Base-by-base conservation (phyloP, 768 basidiomycete species). In the Termitomyces sp. region DNA sequence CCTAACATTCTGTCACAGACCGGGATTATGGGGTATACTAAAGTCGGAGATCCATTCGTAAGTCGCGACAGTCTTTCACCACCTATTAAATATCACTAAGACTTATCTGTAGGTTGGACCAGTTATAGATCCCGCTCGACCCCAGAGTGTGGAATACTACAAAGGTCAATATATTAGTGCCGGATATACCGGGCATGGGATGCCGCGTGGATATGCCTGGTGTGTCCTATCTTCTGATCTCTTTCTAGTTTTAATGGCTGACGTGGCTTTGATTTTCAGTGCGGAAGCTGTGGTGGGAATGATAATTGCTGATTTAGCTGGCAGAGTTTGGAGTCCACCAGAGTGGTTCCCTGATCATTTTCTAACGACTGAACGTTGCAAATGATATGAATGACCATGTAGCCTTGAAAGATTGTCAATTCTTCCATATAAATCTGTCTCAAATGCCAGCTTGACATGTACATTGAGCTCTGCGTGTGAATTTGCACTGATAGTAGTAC, bases 1-100 rank as follows among this genome's bases (percentile, higher is more conserved):
- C 8, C n/a, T 60, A 21, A 54, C 52, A 15, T 26, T 41, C 54
- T 32, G 22, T 26, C 15, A 44, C 60, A 91, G 91, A 89, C 87
- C 0, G 92, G 91, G 0, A 89, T 93, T 43, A 90, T 90, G 88
- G 91, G 83, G 0, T 88, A 72, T 60, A 87, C 90, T 0, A 72
- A 70, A 51, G 71, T 70, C 0, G 71, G 73, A 0, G 84, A 86
- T 64, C 90, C 90, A 0, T 82, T 89, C 51, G 88, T 91, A 63
- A 54, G 85, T 37, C 21, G 30, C 10, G 30, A 10, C 5, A 48
- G 9, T 3, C 15, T 15, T 28, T 15, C 32, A 2, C 21, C 42
- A 5, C 12, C 22, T 24, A 5, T 17, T 8, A 19, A 3, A 12
- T 21, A 9, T 17, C 24, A 24, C 2, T 2, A 11, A 22, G 15